A percentile compares a stretch with the other conserved stretches of the same genome.
Evolutionary conservation across 169 alveolate genomes (phyloP).

Genomic region (Plasmodium relictum): DNA sequence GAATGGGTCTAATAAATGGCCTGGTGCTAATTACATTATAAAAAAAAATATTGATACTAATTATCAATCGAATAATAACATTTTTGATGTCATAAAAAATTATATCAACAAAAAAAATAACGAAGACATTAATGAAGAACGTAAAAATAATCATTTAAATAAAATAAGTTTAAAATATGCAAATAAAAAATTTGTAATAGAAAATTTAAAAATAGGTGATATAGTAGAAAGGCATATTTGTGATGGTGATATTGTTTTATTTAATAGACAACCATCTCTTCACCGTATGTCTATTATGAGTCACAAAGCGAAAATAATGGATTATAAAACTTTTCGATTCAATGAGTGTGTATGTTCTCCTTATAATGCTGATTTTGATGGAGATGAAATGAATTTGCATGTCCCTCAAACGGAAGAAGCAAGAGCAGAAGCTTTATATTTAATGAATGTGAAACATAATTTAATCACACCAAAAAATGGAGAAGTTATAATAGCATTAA

Average conservation of each 20-base stretch:
- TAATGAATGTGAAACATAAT: slow-evolving; percentile 96
- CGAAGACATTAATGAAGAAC: not conserved
- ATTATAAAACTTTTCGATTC: slow-evolving; percentile 96
- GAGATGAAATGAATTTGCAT: slow-evolving; percentile 99
- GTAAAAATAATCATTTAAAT: not conserved
- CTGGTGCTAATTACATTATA: slow-evolving; percentile 96
- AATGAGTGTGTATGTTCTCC: slow-evolving; percentile 99
- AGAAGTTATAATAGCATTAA: slow-evolving; percentile 97
- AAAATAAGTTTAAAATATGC: slow-evolving; percentile 86
- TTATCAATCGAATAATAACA: not conserved
- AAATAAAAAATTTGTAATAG: slow-evolving; percentile 89
- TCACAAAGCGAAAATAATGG: slow-evolving; percentile 96
- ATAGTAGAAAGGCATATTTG: slow-evolving; percentile 98
- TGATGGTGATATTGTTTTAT: slow-evolving; percentile 98
- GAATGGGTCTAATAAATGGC: slow-evolving; percentile 96
- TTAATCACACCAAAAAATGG: slow-evolving; percentile 98
- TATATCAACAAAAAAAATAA: slow-evolving; percentile 4
- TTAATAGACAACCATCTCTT: slow-evolving; percentile 99
- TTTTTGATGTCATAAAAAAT: slow-evolving; percentile 33
- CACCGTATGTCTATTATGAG: slow-evolving; percentile 99
- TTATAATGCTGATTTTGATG: slow-evolving; percentile 99
- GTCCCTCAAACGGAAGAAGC: slow-evolving; percentile 99
- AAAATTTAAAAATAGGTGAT: slow-evolving; percentile 93
- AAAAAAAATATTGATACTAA: slow-evolving; percentile 32
- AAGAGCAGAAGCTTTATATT: slow-evolving; percentile 94